Conservation (phyloP, 1,284 basidiomycete species). For the Ustanciosporium gigantosporum region DNA sequence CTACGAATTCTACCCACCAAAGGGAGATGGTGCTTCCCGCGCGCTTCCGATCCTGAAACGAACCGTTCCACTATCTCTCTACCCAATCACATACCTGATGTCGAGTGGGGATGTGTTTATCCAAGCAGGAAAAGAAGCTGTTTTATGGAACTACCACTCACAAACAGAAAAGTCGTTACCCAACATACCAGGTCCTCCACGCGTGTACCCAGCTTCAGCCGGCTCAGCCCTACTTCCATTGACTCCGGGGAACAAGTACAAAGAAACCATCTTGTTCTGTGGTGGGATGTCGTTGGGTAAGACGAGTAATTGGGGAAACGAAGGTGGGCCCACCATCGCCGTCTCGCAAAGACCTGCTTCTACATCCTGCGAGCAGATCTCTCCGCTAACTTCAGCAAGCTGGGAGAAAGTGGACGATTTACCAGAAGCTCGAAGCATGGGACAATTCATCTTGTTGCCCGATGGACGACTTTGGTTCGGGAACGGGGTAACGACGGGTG, state of each 20-base stretch:
- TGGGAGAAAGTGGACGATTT: conserved; percentile 45
- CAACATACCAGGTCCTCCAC: conserved; percentile 36
- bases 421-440: conserved; percentile 46
- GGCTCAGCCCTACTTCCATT: conserved; percentile 49
- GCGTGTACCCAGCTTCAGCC: conserved; percentile 52
- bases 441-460: conserved; percentile 50
- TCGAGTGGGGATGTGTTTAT: conserved; percentile 48
- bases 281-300: conserved; percentile 47
- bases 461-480: conserved; percentile 52
- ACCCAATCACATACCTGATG: conserved; percentile 50
- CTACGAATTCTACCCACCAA: conserved; percentile 53
- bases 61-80: conserved; percentile 51
- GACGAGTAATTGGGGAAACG: conserved; percentile 45
- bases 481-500: conserved; percentile 53
- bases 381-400: conserved; percentile 18
- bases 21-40: conserved; percentile 19
- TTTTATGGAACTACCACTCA: conserved; percentile 43
- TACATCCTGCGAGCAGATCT: conserved; percentile 50
- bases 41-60: conserved; percentile 32
- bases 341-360: conserved; percentile 38
- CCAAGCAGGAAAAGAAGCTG: conserved; percentile 40
- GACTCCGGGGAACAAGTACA: conserved; percentile 43
- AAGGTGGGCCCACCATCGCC: conserved; percentile 37
- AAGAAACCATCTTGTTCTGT: conserved; percentile 52
- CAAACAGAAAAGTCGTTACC: conserved; percentile 37